Evolutionary conservation across 2,329 filamentous ascomycete genomes (phyloP).

Genomic region (Ploettnerulaceae sp.): DNA sequence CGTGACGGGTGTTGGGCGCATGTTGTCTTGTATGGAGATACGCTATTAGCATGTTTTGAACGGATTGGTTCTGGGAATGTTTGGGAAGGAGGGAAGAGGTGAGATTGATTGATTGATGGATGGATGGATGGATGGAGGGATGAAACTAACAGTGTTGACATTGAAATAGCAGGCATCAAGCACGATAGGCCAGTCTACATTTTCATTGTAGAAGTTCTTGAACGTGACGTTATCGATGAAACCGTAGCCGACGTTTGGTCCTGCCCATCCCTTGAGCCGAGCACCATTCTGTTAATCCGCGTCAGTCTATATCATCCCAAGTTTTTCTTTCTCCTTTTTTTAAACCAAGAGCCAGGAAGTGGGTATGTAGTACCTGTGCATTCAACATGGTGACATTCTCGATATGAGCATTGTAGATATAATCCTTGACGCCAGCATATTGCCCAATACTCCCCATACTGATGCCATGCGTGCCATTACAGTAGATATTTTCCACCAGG

Average conservation of each 20-base stretch:
- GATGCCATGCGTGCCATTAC: conserved; percentile 54
- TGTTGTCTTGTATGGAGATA: conserved; percentile 33
- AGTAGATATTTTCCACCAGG: conserved; percentile 55
- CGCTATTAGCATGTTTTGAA: no score
- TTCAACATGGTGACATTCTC: conserved; percentile 55
- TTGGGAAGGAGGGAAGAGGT: not conserved
- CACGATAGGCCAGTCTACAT: conserved; percentile 53
- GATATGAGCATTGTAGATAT: conserved; percentile 52
- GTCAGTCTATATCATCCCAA: not conserved
- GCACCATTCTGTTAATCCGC: conserved; percentile 43
- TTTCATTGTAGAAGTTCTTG: conserved; percentile 54
- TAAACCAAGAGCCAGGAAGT: no score
- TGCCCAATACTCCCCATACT: conserved; percentile 56
- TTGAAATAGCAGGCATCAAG: conserved; percentile 62
- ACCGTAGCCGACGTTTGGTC: conserved; percentile 51
- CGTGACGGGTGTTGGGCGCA: conserved; percentile 50
- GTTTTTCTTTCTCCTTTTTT: not conserved
- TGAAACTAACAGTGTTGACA: conserved; percentile 35
- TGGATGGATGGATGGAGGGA: not conserved
- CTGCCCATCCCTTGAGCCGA: conserved; percentile 58
- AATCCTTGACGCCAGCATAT: conserved; percentile 49
- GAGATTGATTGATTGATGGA: not conserved
- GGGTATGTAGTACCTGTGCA: conserved; percentile 36
- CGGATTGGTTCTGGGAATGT: no score
- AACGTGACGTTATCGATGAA: conserved; percentile 60